Evolutionary conservation across 495 filamentous ascomycete species (phyloP), one percentile per base, ranked within the genome.

Genomic region (Daldinia bambusicola): DNA sequence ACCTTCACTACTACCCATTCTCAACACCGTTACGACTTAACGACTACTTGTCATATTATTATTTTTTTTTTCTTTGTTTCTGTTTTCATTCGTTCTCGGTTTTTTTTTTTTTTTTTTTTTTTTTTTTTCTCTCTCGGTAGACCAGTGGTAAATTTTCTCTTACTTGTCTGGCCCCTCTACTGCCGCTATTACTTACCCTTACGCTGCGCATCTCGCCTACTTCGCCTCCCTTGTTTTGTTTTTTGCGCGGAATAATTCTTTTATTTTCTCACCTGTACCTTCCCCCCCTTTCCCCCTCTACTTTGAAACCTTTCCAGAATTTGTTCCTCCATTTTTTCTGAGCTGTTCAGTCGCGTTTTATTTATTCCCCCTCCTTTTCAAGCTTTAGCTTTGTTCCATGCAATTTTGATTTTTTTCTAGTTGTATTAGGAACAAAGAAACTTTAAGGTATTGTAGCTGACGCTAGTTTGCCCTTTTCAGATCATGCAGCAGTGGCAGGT

Each of bases 401-500:
- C 61, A 61, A 65, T 65, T 48, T 65, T 55, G 36, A 61, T n/a
- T 51, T 72, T 55, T 55, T 53, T 16, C 30, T 13, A 62, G 60
- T 68, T 72, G 70, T 72, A 72, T 68, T 40, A 53, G 65, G 64
- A 68, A 72, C 70, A 68, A 48, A 72, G 65, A 64, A 31, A 61
- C 55, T 5, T 72, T 65, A 7, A 36, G 50, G 64, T 72, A 65
- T 71, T 62, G 34, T 58, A 71, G 63, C 75, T 77, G 55, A 77
- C 75, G 59, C 67, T 71, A 74, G 63, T 76, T 74, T 76, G 69
- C 74, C 76, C 61, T 67, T 62, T 74, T 69, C 75, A 83, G 81
- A 82, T 71, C 76, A 85, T 85, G 83, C 80, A 85, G 79, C 80
- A 84, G 78, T 84, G 82, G 83, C 83, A 82, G 76, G 81, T 84